phyloP scores from a whole-genome alignment of 805 yeast species.

The Myxozyma vanderwaltii region DNA sequence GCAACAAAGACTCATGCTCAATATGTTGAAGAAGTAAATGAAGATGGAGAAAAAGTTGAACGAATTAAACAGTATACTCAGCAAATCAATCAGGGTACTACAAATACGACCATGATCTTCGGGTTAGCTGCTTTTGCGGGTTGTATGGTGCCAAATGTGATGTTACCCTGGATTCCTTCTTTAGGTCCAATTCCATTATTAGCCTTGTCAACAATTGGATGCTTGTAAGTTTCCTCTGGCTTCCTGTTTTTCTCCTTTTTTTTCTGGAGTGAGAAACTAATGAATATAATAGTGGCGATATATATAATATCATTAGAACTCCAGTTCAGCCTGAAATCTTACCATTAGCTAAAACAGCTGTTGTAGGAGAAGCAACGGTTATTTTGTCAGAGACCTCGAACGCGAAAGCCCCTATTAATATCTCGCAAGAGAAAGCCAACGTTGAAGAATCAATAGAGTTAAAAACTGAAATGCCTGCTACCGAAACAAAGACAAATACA shows the following conservation, averaged over 20 bases:
- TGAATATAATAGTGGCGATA: conserved; percentile 1
- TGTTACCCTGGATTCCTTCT: conserved; percentile 15
- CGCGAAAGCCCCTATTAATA: neutral
- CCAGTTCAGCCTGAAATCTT: neutral
- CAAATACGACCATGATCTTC: conserved; percentile 20
- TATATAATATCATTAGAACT: neutral
- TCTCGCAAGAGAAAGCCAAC: neutral
- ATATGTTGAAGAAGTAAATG: conserved; percentile 2
- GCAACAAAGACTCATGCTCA: conserved; percentile 4
- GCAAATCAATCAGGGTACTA: conserved; percentile 13
- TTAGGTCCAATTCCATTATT: conserved; percentile 25
- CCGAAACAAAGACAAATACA: too few relatives aligned
- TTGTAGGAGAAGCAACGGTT: neutral
- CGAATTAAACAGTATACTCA: neutral
- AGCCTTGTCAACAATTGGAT: conserved; percentile 21
- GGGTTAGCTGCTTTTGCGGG: conserved; percentile 25
- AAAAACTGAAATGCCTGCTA: too few relatives aligned
- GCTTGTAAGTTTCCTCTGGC: conserved; percentile 12
- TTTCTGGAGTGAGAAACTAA: too few relatives aligned
- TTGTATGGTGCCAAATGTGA: conserved; percentile 18
- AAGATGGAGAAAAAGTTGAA: conserved; percentile 11
- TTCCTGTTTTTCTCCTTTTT: too few relatives aligned
- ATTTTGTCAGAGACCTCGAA: neutral
- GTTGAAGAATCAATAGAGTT: neutral
- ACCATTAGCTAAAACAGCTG: neutral